Evolutionary conservation across 352 stramenopile genomes (phyloP), one percentile per base, ranked within the genome.

Genomic region (Pythium utonaiense): DNA sequence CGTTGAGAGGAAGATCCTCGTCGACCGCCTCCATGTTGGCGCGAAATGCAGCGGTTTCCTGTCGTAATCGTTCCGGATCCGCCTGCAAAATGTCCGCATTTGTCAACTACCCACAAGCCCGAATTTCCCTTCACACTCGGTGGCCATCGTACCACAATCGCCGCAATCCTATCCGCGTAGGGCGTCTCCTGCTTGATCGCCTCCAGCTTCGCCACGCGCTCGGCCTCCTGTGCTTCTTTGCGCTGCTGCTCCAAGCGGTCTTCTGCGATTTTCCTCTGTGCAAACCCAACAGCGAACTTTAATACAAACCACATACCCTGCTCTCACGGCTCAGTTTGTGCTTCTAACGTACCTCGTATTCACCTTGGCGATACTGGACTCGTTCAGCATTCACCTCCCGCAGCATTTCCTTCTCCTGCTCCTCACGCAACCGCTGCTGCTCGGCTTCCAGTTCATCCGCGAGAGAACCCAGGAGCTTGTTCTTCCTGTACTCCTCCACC

Each of bases 21-120:
- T 89, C 74, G 8, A 72, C 73, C 24, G 77, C 80, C 34, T 88
- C 75, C 24, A 87, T 59, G 40, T 91, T 93, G 8, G 79, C 74
- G 7, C 74, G 74, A 57, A 90, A 93, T 0, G 83, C 83, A 17
- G 56, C 73, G 10, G 83, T 93, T 45, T 88, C 78, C 47, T 91
- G 80, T n/a, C 79, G 69, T 5, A 77, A 84, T 1, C 83, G 78
- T 40, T 86, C 73, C 0, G 79, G 75, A 52, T 93, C 79, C 4
- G 74, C 61, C 83, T 92, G 38, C 24, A n/a, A 17, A 16, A 38
- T 1, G 9, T 33, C 27, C 30, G n/a, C 44, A 24, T 27, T 9
- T n/a, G n/a, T 47, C 31, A 28, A 53, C 40, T 42, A 19, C 40
- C 4, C 6, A 12, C 25, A 44, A 10, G 48, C 0, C 14, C 19